Percentiles rank a stretch among this genome's conserved stretches.
These are phyloP conservation scores for Cutaneotrichosporon curvatum DNA, from an alignment of 1,284 basidiomycete species.

Conservation along the genomic window DNA sequence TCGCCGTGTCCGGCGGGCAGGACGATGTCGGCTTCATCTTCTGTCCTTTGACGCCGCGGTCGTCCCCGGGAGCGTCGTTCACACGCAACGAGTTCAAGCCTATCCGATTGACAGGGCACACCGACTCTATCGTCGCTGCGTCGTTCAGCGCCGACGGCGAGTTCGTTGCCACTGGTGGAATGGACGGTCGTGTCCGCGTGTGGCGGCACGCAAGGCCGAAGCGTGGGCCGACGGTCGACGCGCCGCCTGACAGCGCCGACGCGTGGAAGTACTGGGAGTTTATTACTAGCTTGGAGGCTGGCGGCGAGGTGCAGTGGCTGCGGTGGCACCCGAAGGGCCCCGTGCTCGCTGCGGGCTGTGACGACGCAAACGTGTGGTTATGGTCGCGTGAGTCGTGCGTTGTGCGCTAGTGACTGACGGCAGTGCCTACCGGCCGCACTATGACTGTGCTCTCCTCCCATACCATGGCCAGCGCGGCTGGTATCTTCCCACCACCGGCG, in stretches of 20 bases:
- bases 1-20: constrained; percentile 88
- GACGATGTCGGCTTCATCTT: constrained; percentile 93
- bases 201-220: constrained; percentile 64
- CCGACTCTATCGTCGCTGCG: constrained; percentile 76
- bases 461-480: constrained; percentile 73
- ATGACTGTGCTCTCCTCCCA: constrained; percentile 97
- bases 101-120: constrained; percentile 79
- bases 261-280: constrained; percentile 83
- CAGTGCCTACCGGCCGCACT: constrained; percentile 85
- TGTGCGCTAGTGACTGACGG: not conserved
- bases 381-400: constrained; percentile 73
- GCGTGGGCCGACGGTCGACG: not conserved
- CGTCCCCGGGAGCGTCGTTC: constrained; percentile 3
- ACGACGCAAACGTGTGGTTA: constrained; percentile 91
- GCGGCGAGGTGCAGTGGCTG: constrained; percentile 92
- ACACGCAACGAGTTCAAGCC: constrained; percentile 65
- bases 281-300: constrained; percentile 82
- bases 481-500: constrained; percentile 64
- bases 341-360: constrained; percentile 82
- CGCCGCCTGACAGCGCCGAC: constrained; percentile 9
- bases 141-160: constrained; percentile 84
- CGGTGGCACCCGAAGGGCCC: constrained; percentile 93
- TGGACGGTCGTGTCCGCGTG: constrained; percentile 89
- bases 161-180: constrained; percentile 87
- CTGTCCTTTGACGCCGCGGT: constrained; percentile 32